These are phyloP conservation scores for Didymella pomorum DNA, from an alignment of 2,329 filamentous ascomycete species.

Conservation along the genomic window DNA sequence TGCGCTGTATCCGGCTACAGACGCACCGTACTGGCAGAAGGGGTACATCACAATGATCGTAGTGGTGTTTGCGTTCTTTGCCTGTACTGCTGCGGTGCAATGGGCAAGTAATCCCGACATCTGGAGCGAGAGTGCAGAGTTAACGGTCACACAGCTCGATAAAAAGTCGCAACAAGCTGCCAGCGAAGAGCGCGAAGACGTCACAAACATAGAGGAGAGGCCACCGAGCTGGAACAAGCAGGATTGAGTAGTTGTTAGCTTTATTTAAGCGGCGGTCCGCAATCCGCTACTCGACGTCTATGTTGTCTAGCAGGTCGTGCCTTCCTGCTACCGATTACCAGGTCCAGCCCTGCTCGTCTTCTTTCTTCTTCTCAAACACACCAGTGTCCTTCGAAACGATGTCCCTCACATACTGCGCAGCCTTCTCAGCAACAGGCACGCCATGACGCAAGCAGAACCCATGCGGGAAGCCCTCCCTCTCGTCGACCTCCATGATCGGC, in stretches of 20 bases:
- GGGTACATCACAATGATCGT: conserved; percentile 50
- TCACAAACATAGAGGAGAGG: background rate
- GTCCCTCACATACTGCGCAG: conserved; percentile 57
- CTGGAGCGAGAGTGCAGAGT: background rate
- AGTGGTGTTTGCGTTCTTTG: conserved; percentile 40
- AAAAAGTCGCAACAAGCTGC: conserved; percentile 16
- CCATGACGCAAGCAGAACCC: conserved; percentile 65
- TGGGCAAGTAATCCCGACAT: conserved; percentile 28
- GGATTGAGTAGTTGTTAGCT: background rate
- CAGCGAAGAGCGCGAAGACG: conserved; percentile 5
- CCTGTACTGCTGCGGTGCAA: conserved; percentile 31
- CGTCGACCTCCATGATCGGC: conserved; percentile 64
- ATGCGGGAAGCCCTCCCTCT: conserved; percentile 63
- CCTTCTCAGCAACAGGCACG: conserved; percentile 60
- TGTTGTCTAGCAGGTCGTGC: too few species aligned
- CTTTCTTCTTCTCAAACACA: conserved; percentile 16
- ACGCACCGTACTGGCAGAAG: conserved; percentile 56
- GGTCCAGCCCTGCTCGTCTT: conserved; percentile 20
- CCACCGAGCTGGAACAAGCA: conserved; percentile 5
- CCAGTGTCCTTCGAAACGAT: conserved; percentile 45
- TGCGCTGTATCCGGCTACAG: conserved; percentile 52
- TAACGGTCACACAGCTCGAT: conserved; percentile 12
- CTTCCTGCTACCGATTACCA: conserved; percentile 2
- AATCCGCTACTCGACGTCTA: conserved; percentile 1
- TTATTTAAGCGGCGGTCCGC: background rate